These are phyloP conservation scores for Hyphopichia wangnamkhiaoensis DNA, from an alignment of 1,139 yeast species.

Conservation along the genomic window DNA sequence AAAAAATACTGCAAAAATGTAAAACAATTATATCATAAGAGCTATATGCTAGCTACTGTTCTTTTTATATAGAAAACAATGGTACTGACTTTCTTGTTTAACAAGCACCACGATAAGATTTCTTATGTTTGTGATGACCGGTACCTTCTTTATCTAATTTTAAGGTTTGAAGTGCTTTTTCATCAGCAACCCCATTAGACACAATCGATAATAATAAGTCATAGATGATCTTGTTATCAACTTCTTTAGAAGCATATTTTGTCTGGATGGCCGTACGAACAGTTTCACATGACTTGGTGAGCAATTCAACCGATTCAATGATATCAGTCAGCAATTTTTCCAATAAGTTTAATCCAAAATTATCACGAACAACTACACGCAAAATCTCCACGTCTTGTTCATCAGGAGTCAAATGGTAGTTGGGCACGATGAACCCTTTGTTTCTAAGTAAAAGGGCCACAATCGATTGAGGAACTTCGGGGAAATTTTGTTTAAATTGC, in stretches of 20 bases:
- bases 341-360: slow-evolving; percentile 69
- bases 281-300: slow-evolving; percentile 40
- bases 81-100: slow-evolving; percentile 16
- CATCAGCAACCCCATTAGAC: slow-evolving; percentile 35
- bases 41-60: no score
- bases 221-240: slow-evolving; percentile 26
- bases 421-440: slow-evolving; percentile 87
- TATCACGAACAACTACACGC: slow-evolving; percentile 80
- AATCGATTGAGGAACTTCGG: slow-evolving; percentile 84
- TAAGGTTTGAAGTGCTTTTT: slow-evolving; percentile 25
- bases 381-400: slow-evolving; percentile 63
- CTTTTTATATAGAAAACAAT: no score
- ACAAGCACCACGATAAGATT: slow-evolving; percentile 58
- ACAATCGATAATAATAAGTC: slow-evolving; percentile 40
- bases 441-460: slow-evolving; percentile 72
- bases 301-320: slow-evolving; percentile 54
- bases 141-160: slow-evolving; percentile 23
- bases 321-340: slow-evolving; percentile 72
- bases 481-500: slow-evolving; percentile 57
- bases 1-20: no score
- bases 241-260: slow-evolving; percentile 19
- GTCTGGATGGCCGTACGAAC: slow-evolving; percentile 22
- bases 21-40: no score
- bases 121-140: slow-evolving; percentile 32
- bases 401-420: slow-evolving; percentile 77